A percentile compares a stretch with the other conserved stretches of the same genome.
Conservation (phyloP, 441 rosid genomes). For the Pelargonium citronellum region DNA sequence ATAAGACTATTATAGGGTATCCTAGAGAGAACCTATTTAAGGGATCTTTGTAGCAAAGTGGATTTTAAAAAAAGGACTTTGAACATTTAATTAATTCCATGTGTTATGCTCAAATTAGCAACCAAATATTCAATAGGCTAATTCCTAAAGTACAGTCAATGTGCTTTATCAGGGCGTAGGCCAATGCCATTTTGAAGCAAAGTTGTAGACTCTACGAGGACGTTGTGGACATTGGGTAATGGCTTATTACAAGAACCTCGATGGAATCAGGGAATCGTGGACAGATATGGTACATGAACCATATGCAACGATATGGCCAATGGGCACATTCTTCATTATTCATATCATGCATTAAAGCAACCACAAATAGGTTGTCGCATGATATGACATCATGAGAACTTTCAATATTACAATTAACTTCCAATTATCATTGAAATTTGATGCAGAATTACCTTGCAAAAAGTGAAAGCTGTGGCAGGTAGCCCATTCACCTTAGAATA, state of each 20-base stretch:
- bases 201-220: not conserved
- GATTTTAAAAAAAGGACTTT: too few species aligned
- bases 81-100: slow-evolving; percentile 1
- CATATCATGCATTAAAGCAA: slow-evolving; percentile 1
- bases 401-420: not conserved
- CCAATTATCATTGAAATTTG: not conserved
- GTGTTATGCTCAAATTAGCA: not conserved
- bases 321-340: not conserved
- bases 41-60: too few species aligned
- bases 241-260: not conserved
- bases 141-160: not conserved
- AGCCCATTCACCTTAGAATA: not conserved
- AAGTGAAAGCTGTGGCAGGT: not conserved
- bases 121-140: not conserved
- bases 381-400: not conserved
- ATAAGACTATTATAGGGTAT: too few species aligned
- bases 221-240: not conserved
- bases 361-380: not conserved
- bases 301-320: not conserved
- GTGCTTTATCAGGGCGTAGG: not conserved
- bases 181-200: not conserved
- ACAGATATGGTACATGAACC: not conserved
- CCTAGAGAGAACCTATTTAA: too few species aligned
- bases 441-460: not conserved
- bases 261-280: not conserved